phyloP scores from a whole-genome alignment of 2,329 filamentous ascomycete species.

The Chalara sp. region DNA sequence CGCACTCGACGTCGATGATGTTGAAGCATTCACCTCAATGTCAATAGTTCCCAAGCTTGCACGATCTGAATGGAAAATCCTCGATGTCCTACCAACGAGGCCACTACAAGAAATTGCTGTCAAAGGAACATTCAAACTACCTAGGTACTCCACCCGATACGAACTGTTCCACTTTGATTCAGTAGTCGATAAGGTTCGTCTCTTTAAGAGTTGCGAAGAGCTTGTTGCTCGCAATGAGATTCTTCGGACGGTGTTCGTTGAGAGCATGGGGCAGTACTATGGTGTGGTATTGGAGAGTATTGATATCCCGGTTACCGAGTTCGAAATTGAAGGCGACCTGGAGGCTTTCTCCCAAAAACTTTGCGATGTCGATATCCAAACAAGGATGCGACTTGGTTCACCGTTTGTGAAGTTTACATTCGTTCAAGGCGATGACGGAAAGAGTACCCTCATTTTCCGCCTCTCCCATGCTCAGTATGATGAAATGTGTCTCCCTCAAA shows the following conservation, averaged over 20 bases:
- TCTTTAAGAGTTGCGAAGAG: conserved; percentile 24
- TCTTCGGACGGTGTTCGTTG: conserved; percentile 31
- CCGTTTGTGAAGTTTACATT: conserved; percentile 28
- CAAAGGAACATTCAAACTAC: conserved; percentile 29
- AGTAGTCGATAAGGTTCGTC: conserved; percentile 19
- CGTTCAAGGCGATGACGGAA: conserved; percentile 15
- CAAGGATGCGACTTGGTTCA: conserved; percentile 31
- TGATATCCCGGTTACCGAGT: conserved; percentile 22
- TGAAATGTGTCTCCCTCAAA: conserved; percentile 48
- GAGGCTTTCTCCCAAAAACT: conserved; percentile 25
- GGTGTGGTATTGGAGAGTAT: conserved; percentile 31
- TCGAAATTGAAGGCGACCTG: conserved; percentile 23
- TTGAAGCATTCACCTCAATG: conserved; percentile 28
- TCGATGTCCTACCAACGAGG: conserved; percentile 32
- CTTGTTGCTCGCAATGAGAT: conserved; percentile 30
- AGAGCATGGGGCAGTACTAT: conserved; percentile 28
- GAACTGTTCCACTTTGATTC: conserved; percentile 28
- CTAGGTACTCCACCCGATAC: conserved; percentile 33
- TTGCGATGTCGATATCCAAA: conserved; percentile 29
- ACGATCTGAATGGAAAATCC: conserved; percentile 30
- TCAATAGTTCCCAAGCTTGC: conserved; percentile 30
- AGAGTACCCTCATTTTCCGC: conserved; percentile 32
- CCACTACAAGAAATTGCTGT: conserved; percentile 35
- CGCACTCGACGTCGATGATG: conserved; percentile 26
- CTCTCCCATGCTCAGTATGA: conserved; percentile 55